These are phyloP conservation scores for Candida anutae DNA, from an alignment of 1,139 yeast species.

Conservation along the genomic window DNA sequence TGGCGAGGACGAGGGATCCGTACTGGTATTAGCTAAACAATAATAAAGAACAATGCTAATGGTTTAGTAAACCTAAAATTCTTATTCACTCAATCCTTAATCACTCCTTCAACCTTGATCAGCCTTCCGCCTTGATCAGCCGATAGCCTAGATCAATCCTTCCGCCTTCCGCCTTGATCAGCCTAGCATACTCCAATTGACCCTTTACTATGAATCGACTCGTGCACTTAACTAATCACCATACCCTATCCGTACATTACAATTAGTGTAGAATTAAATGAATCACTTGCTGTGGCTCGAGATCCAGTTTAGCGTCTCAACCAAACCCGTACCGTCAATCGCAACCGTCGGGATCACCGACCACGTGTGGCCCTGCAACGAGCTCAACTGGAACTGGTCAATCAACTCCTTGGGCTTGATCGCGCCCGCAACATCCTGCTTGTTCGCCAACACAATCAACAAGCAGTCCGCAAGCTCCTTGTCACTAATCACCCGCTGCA, in stretches of 20 bases:
- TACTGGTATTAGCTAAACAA: constrained; percentile 18
- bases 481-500: constrained; percentile 68
- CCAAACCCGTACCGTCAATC: constrained; percentile 65
- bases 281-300: constrained; percentile 50
- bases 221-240: too few species aligned
- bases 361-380: constrained; percentile 57
- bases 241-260: too few species aligned
- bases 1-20: constrained; percentile 74
- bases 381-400: constrained; percentile 47
- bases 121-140: too few species aligned
- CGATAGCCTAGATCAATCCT: too few species aligned
- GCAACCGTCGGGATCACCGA: constrained; percentile 74
- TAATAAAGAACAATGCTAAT: too few species aligned
- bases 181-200: too few species aligned
- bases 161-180: too few species aligned
- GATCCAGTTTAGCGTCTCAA: constrained; percentile 71
- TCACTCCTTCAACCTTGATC: too few species aligned
- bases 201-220: too few species aligned
- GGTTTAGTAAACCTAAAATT: too few species aligned
- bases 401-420: constrained; percentile 60
- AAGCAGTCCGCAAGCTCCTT: constrained; percentile 77
- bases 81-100: too few species aligned
- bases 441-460: constrained; percentile 80
- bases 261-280: too few species aligned
- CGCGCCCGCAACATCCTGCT: constrained; percentile 70